These are phyloP conservation scores for Phytophthora lateralis DNA, from an alignment of 352 stramenopile species.

Conservation along the genomic window DNA sequence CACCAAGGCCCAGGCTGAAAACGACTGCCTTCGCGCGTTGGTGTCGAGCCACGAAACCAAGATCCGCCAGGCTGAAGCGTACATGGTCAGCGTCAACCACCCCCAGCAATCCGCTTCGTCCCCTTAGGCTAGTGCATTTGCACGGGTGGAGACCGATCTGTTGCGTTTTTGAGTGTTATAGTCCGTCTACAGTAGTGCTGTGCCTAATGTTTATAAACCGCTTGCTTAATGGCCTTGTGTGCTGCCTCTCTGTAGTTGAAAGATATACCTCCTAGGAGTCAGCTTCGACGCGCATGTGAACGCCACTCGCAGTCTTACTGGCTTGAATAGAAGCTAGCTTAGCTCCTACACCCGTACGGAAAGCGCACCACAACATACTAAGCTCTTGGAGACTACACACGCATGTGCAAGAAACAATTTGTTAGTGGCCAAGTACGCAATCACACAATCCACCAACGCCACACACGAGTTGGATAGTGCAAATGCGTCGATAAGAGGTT, in stretches of 20 bases:
- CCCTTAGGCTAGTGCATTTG: slow-evolving; percentile 2
- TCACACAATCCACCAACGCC: not conserved
- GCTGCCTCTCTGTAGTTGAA: not conserved
- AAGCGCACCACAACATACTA: slow-evolving; percentile 42
- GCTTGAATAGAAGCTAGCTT: slow-evolving; percentile 27
- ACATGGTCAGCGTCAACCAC: slow-evolving; percentile 20
- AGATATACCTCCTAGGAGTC: too few relatives aligned
- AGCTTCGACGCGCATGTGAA: not conserved
- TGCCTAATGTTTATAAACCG: slow-evolving; percentile 32
- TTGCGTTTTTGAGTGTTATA: slow-evolving; percentile 26
- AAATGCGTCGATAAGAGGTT: slow-evolving; percentile 36
- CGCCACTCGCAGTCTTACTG: slow-evolving; percentile 2
- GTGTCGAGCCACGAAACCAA: slow-evolving; percentile 47
- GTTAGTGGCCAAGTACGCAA: not conserved
- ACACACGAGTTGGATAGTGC: slow-evolving; percentile 39
- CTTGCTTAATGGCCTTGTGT: slow-evolving; percentile 1
- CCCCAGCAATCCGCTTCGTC: slow-evolving; percentile 13
- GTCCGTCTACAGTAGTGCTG: slow-evolving; percentile 28
- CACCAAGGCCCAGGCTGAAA: slow-evolving; percentile 42
- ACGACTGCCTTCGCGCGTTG: slow-evolving; percentile 46
- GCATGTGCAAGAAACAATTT: not conserved
- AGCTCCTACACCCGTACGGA: slow-evolving; percentile 31
- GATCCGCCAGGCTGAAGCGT: slow-evolving; percentile 47
- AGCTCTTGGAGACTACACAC: slow-evolving; percentile 34
- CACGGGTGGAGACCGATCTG: not conserved